Evolutionary conservation across 345 rosid genomes (phyloP), one percentile per base, ranked within the genome.

Genomic region (Citrus australasica): DNA sequence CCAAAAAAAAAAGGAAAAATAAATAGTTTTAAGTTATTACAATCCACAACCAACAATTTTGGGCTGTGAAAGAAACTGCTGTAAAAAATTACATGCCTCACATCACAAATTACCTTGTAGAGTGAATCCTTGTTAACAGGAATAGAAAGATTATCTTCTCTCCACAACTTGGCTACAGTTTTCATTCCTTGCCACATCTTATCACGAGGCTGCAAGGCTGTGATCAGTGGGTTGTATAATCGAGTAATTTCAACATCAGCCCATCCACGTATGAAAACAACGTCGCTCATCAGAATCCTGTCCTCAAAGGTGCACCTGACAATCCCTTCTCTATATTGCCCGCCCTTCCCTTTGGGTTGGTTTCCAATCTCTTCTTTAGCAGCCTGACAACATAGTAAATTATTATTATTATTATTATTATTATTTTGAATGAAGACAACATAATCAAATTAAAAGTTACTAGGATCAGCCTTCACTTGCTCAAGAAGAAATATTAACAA

Each of bases 271-370:
- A 37, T 37, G 40, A 37, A 37, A 6, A 7, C 40, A 37, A 37
- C 2, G 82, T 92, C 99, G 19, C 98, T 88, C 94, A 93, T 94
- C 81, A 87, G 83, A 73, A 93, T 94, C 79, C 83, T 86, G 86
- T 95, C 99, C 93, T 95, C 99, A 87, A 95, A 95, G 71, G 94
- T 93, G 85, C 99, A 95, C 84, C 99, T 88, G 8, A 89, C 98
- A 81, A 91, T 88, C 74, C 99, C 98, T 87, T 90, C 78, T 27
- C 28, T 27, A 27, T 1, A 0, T 27, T 27, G 28, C 28, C 28
- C 28, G 0, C 2, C 28, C 28, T 27, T 27, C 28, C 74, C 88
- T 66, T 83, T 88, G 0, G 95, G 90, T 35, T 81, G 82, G 83
- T 91, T 90, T 7, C 92, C 97, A 3, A 93, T 82, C 86, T 91